Percentiles rank a stretch among this genome's conserved stretches.
phyloP scores from a whole-genome alignment of 495 filamentous ascomycete species.

The Aspergillus baeticus region DNA sequence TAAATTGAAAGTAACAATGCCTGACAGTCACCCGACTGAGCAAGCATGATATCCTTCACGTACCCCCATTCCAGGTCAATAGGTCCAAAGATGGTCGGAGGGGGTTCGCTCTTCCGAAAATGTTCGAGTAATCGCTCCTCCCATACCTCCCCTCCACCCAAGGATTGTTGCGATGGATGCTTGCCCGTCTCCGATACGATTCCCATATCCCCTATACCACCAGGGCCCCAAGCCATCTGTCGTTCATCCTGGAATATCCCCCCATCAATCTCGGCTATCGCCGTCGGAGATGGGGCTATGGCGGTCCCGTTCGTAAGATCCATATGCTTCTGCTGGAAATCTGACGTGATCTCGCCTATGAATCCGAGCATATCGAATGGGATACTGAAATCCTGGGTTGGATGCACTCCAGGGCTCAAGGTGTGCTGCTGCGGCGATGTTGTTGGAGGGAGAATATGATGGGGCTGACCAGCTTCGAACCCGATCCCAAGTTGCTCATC shows the following conservation, averaged over 20 bases:
- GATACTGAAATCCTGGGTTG: slow-evolving; percentile 5
- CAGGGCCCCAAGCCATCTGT: slow-evolving; percentile 9
- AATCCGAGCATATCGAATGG: slow-evolving; percentile 42
- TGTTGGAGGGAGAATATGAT: not conserved
- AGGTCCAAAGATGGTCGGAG: slow-evolving; percentile 37
- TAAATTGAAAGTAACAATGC: slow-evolving; percentile 34
- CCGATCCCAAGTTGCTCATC: slow-evolving; percentile 12
- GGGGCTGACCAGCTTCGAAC: not conserved
- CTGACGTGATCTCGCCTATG: slow-evolving; percentile 40
- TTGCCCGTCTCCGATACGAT: not conserved
- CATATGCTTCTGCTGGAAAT: slow-evolving; percentile 39
- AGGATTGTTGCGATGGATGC: not conserved
- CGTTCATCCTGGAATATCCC: slow-evolving; percentile 7
- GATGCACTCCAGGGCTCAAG: not conserved
- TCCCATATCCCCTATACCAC: not conserved
- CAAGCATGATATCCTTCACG: slow-evolving; percentile 26
- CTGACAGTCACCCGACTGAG: slow-evolving; percentile 26
- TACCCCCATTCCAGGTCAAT: slow-evolving; percentile 39
- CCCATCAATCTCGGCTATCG: not conserved
- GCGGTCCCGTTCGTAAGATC: slow-evolving; percentile 29
- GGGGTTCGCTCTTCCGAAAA: slow-evolving; percentile 32
- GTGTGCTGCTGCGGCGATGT: not conserved
- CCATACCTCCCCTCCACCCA: slow-evolving; percentile 14
- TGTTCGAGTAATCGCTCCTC: slow-evolving; percentile 36
- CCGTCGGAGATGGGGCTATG: not conserved